Percentiles rank a stretch among this genome's conserved stretches.
phyloP scores from a whole-genome alignment of 1,139 yeast species.

The Protomyces lactucae-debilis region DNA sequence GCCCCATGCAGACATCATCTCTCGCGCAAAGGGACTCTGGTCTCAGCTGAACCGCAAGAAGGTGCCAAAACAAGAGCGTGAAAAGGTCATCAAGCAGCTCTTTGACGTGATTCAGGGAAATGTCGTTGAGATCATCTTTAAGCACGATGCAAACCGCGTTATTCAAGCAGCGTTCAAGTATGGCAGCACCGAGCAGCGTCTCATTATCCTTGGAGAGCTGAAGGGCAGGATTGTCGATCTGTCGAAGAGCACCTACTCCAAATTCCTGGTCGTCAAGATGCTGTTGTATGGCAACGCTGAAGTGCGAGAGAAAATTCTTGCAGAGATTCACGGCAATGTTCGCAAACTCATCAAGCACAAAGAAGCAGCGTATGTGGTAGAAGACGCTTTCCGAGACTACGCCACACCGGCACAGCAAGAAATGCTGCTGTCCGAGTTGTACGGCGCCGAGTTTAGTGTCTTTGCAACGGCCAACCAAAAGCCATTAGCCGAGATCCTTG shows the following conservation, averaged over 20 bases:
- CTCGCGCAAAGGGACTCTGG: conserved; percentile 83
- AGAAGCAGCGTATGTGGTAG: conserved; percentile 98
- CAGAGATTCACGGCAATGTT: conserved; percentile 84
- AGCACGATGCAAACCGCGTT: conserved; percentile 95
- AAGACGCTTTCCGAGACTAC: conserved; percentile 83
- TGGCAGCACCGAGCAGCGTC: conserved; percentile 74
- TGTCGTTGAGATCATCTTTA: conserved; percentile 77
- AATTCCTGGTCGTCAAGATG: conserved; percentile 79
- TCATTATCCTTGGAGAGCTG: conserved; percentile 60
- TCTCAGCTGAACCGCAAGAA: conserved; percentile 82
- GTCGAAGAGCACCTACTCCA: conserved; percentile 91
- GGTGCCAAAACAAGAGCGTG: conserved; percentile 73
- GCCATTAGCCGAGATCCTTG: conserved; percentile 61
- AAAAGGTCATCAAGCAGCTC: conserved; percentile 72
- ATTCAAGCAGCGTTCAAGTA: conserved; percentile 90
- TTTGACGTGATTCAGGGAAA: conserved; percentile 78
- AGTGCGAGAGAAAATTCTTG: conserved; percentile 65
- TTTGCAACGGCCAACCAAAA: conserved; percentile 63
- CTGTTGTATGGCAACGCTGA: conserved; percentile 80
- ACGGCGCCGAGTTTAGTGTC: conserved; percentile 95
- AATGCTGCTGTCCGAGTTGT: conserved; percentile 90
- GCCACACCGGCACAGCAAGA: conserved; percentile 77
- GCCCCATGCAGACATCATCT: conserved; percentile 79
- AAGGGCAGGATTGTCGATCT: conserved; percentile 73
- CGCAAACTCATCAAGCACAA: conserved; percentile 92